Base-by-base conservation (phyloP, 129 eudicot genomes). In the Calendula officinalis region DNA sequence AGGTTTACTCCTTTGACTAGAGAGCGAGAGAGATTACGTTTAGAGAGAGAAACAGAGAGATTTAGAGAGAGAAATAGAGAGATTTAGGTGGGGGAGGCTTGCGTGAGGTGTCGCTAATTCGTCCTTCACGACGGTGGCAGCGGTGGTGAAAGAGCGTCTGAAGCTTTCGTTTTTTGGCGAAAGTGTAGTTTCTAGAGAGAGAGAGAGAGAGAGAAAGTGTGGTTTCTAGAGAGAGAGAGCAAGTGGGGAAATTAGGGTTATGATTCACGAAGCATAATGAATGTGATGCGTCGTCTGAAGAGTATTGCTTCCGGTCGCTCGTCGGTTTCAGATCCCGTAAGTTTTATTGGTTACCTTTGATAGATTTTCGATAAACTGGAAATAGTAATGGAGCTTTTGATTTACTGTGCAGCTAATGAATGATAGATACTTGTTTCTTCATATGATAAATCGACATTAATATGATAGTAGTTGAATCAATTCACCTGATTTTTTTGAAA, bases 221-320 rank as follows among this genome's bases (percentile, higher is more conserved):
- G 50, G 38, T 47, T 44, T 46, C 44, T 67, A 53, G 73, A 39
- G 72, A 39, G 70, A 53, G 64, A 39, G 34, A 56, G 70, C 15
- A 17, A 50, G 56, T 3, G 59, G 60, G 38, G 62, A 61, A 51
- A 16, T 68, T 78, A 66, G 60, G 80, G 72, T 66, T 77, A 57
- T 64, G 71, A 47, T 75, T 73, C 56, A 5, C 44, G 71, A 66
- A 73, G 37, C 55, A 58, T 57, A 47, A 90, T 92, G 99, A 88
- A 92, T 77, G 88, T 83, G 72, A 83, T 91, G 96, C 89, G 98
- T 46, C 84, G 96, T 62, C 75, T 92, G 42, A 92, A 92, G 80
- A 92, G 96, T 77, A 78, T 92, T 52, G 95, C 99, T 67, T 88
- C 99, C 42, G 97, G 95, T 44, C 90, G 96, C 9, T 51, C 91